A percentile compares a stretch with the other conserved stretches of the same genome.
Conservation (phyloP, 805 yeast genomes). For the Jamesozyma gamospora region DNA sequence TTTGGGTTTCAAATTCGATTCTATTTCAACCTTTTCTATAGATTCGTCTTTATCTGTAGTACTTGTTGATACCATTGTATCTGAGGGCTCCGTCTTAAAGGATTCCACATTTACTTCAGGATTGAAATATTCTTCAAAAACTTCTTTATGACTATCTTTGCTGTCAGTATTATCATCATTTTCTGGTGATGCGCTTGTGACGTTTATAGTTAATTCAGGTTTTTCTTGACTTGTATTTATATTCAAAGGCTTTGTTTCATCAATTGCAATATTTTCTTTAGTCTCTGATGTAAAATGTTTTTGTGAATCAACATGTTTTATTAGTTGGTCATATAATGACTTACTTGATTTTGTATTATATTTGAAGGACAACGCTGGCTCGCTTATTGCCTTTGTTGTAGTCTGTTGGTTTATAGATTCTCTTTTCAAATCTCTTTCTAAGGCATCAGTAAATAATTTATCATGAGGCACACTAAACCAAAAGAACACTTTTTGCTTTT, state of each 20-base stretch:
- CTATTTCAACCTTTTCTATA: background rate
- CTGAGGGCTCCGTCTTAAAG: background rate
- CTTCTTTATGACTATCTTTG: background rate
- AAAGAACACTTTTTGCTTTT: constrained; percentile 91
- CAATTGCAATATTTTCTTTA: too few species aligned
- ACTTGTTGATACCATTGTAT: background rate
- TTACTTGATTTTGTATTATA: constrained; percentile 39
- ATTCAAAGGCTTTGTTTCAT: background rate
- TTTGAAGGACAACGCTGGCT: constrained; percentile 71
- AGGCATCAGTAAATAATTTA: constrained; percentile 80
- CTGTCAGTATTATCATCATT: background rate
- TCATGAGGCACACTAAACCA: constrained; percentile 97
- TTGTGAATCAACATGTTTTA: constrained; percentile 3
- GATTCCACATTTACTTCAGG: background rate
- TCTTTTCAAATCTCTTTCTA: constrained; percentile 82
- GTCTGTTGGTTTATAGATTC: constrained; percentile 52
- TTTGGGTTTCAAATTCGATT: background rate
- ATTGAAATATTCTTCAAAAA: background rate
- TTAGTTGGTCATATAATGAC: constrained; percentile 47
- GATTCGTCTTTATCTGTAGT: background rate
- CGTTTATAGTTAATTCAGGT: background rate
- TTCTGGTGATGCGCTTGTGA: too few species aligned
- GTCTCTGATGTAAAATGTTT: background rate
- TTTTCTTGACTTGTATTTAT: background rate
- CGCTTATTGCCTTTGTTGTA: constrained; percentile 61